These are phyloP conservation scores for Vitis hybrid DNA, from an alignment of 177 flowering plant genomes.

Conservation along the genomic window DNA sequence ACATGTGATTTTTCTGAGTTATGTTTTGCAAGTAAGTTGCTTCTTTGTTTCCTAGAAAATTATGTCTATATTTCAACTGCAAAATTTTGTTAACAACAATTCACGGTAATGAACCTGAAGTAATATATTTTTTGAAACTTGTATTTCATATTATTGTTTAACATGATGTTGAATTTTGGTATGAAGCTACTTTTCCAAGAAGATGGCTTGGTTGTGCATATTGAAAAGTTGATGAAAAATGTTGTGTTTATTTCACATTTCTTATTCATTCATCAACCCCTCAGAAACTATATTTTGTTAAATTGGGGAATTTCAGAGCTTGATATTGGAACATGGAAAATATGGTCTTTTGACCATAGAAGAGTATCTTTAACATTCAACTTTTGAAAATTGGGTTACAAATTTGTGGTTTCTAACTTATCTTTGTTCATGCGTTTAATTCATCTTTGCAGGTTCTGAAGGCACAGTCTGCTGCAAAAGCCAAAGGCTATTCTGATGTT, in stretches of 20 bases:
- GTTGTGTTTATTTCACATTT: not conserved
- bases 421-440: not conserved
- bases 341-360: not conserved
- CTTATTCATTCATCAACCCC: not conserved
- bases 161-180: no score
- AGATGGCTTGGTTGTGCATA: not conserved
- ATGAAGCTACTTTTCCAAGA: no score
- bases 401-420: not conserved
- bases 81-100: no score
- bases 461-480: constrained; percentile 86
- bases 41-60: no score
- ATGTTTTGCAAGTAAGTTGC: no score
- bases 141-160: no score
- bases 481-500: constrained; percentile 91
- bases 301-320: not conserved
- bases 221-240: not conserved
- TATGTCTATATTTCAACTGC: no score
- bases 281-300: not conserved
- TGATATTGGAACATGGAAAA: not conserved
- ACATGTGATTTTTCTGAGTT: no score
- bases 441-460: constrained; percentile 64
- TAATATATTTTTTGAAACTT: no score
- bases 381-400: not conserved
- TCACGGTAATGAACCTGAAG: no score
- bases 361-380: not conserved